Conservation (phyloP, 768 basidiomycete genomes). For the Kwoniella sp. region DNA sequence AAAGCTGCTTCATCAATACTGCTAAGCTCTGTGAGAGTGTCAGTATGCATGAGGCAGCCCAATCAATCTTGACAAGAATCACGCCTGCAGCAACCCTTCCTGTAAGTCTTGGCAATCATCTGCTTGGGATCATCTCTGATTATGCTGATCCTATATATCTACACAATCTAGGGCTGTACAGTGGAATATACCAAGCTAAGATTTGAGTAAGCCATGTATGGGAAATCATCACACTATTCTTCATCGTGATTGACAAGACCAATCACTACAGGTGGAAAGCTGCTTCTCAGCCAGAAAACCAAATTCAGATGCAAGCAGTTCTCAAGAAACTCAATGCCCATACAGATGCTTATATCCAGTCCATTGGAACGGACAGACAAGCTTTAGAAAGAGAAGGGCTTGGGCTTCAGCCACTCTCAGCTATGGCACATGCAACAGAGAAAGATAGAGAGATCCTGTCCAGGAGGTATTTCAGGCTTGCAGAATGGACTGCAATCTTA, state of each 20-base stretch:
- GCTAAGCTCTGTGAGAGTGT: slow-evolving; percentile 50
- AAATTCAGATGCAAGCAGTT: slow-evolving; percentile 10
- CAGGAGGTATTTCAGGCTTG: slow-evolving; percentile 43
- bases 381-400: slow-evolving; percentile 36
- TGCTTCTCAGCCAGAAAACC: slow-evolving; percentile 25
- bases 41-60: slow-evolving; percentile 43
- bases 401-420: slow-evolving; percentile 30
- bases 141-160: neutral
- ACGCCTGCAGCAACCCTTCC: slow-evolving; percentile 32
- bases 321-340: slow-evolving; percentile 34
- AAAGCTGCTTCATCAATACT: slow-evolving; percentile 48
- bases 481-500: slow-evolving; percentile 44
- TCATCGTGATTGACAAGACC: neutral
- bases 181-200: slow-evolving; percentile 48
- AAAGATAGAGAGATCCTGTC: slow-evolving; percentile 25
- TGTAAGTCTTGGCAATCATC: slow-evolving; percentile 23
- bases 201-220: slow-evolving; percentile 36
- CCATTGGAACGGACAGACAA: slow-evolving; percentile 20
- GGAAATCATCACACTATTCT: too few relatives aligned
- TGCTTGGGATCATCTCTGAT: neutral
- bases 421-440: slow-evolving; percentile 1
- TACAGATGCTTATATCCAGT: slow-evolving; percentile 24
- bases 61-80: slow-evolving; percentile 34
- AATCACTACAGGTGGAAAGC: slow-evolving; percentile 38
- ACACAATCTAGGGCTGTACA: slow-evolving; percentile 45